Evolutionary conservation across 176 grass and related monocot species (phyloP).

Genomic region (Aegilops tauschii): DNA sequence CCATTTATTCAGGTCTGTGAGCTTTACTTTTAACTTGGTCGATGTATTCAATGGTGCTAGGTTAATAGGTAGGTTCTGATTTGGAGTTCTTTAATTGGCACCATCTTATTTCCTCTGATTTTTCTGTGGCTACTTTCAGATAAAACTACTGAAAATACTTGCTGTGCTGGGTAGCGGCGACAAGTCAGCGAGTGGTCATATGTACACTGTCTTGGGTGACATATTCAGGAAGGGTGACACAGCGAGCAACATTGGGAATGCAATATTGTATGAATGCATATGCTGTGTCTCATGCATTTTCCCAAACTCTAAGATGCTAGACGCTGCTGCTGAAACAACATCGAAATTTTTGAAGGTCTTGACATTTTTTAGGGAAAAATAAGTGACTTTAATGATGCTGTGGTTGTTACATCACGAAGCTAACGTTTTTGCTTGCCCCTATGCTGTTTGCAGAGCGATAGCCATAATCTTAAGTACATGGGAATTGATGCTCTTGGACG

Average conservation of each 20-base stretch:
- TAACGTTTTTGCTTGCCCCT: neutral
- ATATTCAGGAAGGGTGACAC: conserved; percentile 95
- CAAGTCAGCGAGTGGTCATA: conserved; percentile 89
- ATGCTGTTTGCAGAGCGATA: conserved; percentile 72
- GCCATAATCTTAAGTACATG: conserved; percentile 99
- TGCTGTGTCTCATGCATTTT: conserved; percentile 98
- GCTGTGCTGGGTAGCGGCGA: conserved; percentile 88
- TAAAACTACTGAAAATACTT: conserved; percentile 97
- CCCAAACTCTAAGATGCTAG: conserved; percentile 85
- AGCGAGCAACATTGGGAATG: conserved; percentile 97
- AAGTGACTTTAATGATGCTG: neutral
- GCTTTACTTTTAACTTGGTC: neutral
- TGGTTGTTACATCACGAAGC: conserved; percentile 4
- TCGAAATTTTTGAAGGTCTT: conserved; percentile 98
- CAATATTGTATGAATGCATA: conserved; percentile 92
- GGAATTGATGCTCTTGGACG: conserved; percentile 97
- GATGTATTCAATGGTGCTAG: conserved; percentile 3
- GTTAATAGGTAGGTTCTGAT: conserved; percentile 20
- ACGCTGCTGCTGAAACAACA: conserved; percentile 90
- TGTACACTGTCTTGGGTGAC: conserved; percentile 83
- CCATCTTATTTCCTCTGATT: conserved; percentile 20
- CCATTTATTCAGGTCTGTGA: conserved; percentile 92
- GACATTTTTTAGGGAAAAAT: neutral
- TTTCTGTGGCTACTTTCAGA: conserved; percentile 51
- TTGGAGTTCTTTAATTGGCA: conserved; percentile 23